Evolutionary conservation across 345 rosid species (phyloP).

Genomic region (Populus davidiana): DNA sequence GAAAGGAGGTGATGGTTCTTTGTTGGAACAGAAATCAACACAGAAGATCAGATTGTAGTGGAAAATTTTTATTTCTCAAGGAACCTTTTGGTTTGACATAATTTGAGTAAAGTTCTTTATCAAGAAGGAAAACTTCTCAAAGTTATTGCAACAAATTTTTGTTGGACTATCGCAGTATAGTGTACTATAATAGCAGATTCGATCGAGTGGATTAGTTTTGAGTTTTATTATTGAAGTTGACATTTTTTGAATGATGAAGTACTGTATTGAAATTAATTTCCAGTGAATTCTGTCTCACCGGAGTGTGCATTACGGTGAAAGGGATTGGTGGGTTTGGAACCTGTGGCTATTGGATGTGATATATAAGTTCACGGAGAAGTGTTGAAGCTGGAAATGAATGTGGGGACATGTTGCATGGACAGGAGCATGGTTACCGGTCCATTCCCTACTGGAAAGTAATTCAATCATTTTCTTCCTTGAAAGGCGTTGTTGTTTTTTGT

Average conservation of each 20-base stretch:
- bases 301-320: constrained; percentile 14
- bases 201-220: constrained; percentile 13
- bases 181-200: constrained; percentile 9
- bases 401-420: constrained; percentile 62
- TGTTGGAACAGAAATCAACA: constrained; percentile 21
- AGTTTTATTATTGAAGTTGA: background rate
- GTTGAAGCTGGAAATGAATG: constrained; percentile 44
- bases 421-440: constrained; percentile 49
- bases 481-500: constrained; percentile 31
- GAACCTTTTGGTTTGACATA: constrained; percentile 38
- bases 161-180: constrained; percentile 16
- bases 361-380: constrained; percentile 29
- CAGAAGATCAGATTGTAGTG: constrained; percentile 24
- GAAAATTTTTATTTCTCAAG: constrained; percentile 30
- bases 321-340: constrained; percentile 13
- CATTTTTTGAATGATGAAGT: background rate
- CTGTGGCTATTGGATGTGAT: constrained; percentile 21
- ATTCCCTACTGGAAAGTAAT: constrained; percentile 40
- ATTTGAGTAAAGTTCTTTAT: constrained; percentile 13
- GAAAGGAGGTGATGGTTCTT: constrained; percentile 35
- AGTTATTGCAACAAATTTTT: constrained; percentile 14
- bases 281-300: constrained; percentile 13
- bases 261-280: constrained; percentile 18
- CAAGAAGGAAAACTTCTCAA: background rate
- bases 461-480: constrained; percentile 31